Conservation (phyloP, 352 stramenopile species). For the Phytophthora capsici region DNA sequence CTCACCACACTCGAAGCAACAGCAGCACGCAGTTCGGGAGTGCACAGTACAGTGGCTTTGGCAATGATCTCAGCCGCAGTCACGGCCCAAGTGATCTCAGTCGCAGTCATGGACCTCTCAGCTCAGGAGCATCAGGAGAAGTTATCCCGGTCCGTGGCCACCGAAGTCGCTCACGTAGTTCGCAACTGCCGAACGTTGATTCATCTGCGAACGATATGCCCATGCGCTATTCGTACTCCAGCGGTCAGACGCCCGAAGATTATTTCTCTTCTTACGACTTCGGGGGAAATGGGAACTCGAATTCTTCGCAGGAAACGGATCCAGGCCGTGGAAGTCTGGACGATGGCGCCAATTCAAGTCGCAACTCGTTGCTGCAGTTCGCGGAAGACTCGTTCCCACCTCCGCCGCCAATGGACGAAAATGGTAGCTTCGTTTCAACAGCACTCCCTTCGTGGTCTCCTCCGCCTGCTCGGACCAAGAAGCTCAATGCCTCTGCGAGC, state of each 20-base stretch:
- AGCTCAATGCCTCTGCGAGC: slow-evolving; percentile 54
- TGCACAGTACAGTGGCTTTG: slow-evolving; percentile 39
- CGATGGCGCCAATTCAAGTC: slow-evolving; percentile 18
- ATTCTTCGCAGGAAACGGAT: slow-evolving; percentile 62
- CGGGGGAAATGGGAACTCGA: slow-evolving; percentile 45
- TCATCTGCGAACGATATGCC: slow-evolving; percentile 42
- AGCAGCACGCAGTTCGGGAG: slow-evolving; percentile 39
- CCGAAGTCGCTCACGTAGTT: slow-evolving; percentile 62
- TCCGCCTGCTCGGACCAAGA: slow-evolving; percentile 70
- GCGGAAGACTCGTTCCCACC: slow-evolving; percentile 78
- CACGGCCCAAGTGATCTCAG: slow-evolving; percentile 36
- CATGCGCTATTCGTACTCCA: slow-evolving; percentile 72
- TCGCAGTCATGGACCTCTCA: slow-evolving; percentile 37
- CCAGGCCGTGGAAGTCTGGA: slow-evolving; percentile 32
- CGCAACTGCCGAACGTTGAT: slow-evolving; percentile 48
- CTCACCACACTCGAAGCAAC: slow-evolving; percentile 38
- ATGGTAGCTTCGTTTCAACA: slow-evolving; percentile 63
- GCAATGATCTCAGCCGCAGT: slow-evolving; percentile 35
- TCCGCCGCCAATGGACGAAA: slow-evolving; percentile 70
- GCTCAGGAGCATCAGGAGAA: slow-evolving; percentile 29
- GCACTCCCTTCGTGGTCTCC: slow-evolving; percentile 86
- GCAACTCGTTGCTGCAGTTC: slow-evolving; percentile 58
- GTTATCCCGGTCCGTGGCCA: slow-evolving; percentile 50
- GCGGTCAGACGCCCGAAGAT: slow-evolving; percentile 63
- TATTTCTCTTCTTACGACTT: slow-evolving; percentile 55